phyloP scores from a whole-genome alignment of 192 early-diverging fungal species.

The Paraglomus occultum region DNA sequence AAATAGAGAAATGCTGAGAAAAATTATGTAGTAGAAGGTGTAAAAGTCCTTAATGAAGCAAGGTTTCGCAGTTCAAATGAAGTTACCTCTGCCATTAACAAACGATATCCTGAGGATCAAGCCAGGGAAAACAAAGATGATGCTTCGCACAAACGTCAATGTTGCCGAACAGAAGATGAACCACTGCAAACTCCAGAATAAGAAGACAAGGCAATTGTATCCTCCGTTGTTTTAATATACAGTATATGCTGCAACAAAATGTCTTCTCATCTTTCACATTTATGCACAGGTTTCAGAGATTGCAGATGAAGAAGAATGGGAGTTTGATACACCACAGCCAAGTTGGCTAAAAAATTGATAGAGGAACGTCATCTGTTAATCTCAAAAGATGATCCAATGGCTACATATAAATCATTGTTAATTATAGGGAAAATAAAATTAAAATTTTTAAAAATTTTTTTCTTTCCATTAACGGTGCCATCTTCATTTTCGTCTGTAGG shows the following conservation, averaged over 20 bases:
- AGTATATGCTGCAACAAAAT: slow-evolving; percentile 4
- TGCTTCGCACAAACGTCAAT: not conserved
- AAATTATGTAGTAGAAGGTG: slow-evolving; percentile 26
- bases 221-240: slow-evolving; percentile 5
- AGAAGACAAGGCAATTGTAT: not conserved
- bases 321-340: slow-evolving; percentile 18
- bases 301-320: slow-evolving; percentile 14
- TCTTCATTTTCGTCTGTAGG: no score
- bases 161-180: not conserved
- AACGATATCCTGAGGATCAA: slow-evolving; percentile 20
- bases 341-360: slow-evolving; percentile 21
- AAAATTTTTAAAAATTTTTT: no score
- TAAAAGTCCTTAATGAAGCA: slow-evolving; percentile 21
- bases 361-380: slow-evolving; percentile 6
- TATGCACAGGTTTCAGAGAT: not conserved
- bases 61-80: slow-evolving; percentile 19
- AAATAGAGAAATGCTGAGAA: slow-evolving; percentile 19
- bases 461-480: no score
- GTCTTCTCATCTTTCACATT: slow-evolving; percentile 8
- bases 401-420: slow-evolving; percentile 6
- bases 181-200: not conserved
- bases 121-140: not conserved
- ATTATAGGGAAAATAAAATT: no score
- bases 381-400: slow-evolving; percentile 13
- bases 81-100: slow-evolving; percentile 9